Evolutionary conservation across 225 moss, liverwort and hornwort genomes (phyloP).

Genomic region (Physcomitrium patens): DNA sequence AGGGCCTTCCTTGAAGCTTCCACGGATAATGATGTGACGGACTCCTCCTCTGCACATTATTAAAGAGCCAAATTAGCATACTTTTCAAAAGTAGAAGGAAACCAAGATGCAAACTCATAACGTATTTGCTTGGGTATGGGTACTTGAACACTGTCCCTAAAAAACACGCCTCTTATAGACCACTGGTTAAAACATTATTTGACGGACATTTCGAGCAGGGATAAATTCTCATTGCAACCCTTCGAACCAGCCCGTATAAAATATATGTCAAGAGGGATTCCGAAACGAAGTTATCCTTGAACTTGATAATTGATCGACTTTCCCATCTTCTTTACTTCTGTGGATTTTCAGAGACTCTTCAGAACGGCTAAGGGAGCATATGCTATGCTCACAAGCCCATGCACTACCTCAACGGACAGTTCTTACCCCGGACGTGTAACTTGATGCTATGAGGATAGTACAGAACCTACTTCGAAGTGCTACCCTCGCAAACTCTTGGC

Average conservation of each 20-base stretch:
- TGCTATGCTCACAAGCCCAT: neutral
- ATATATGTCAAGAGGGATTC: too few relatives aligned
- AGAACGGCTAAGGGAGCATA: neutral
- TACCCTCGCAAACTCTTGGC: too few relatives aligned
- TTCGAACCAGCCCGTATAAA: too few relatives aligned
- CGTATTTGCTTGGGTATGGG: too few relatives aligned
- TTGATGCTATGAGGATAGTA: neutral
- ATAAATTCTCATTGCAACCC: too few relatives aligned
- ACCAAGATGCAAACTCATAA: neutral
- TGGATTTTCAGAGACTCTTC: neutral
- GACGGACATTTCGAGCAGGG: too few relatives aligned
- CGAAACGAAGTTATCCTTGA: neutral
- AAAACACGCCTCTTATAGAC: too few relatives aligned
- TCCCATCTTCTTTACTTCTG: neutral
- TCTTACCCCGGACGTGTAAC: too few relatives aligned
- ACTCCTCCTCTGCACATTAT: constrained; percentile 72
- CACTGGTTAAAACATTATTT: too few relatives aligned
- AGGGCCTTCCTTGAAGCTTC: constrained; percentile 91
- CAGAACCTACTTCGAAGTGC: neutral
- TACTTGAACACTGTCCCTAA: too few relatives aligned
- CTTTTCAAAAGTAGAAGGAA: neutral
- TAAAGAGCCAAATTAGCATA: constrained; percentile 25
- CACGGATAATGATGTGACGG: constrained; percentile 80
- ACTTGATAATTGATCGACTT: neutral
- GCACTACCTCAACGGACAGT: too few relatives aligned